Base-by-base conservation (phyloP, 495 filamentous ascomycete species). In the Apodospora peruviana region DNA sequence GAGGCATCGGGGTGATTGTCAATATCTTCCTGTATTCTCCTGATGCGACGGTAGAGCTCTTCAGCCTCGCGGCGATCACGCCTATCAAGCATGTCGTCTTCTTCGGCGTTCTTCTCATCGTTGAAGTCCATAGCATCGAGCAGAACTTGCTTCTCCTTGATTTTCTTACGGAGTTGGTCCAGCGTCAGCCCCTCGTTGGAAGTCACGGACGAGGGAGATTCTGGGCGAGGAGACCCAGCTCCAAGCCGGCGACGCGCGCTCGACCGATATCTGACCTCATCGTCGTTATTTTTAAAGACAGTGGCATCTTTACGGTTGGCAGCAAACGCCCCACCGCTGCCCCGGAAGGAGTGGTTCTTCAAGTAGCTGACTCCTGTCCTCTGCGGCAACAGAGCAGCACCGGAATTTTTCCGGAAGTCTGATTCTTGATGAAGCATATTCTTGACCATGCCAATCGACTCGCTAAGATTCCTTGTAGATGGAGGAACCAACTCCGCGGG, bases 41-140 rank as follows among this genome's bases (percentile, higher is more conserved):
- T 79, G 53, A 97, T 90, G 17, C 93, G 85, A 35, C 88, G 81
- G 68, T 96, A 96, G 4, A 99, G 80, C 53, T 95, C 91, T 49
- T 97, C 94, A 17, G 90, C 88, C 53, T 96, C 94, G 20, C 88
- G 84, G 45, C 90, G 81, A 65, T 99, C 94, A 47, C 85, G 81
- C 39, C 93, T 83, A 59, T 97, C 94, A 21, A 96, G 77, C 17
- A 84, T 84, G 51, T 96, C 93, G 53, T 97, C 93, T 63, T 96
- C 87, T 57, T 97, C 94, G 2, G 80, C 82, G 40, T 80, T 77
- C 61, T 87, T 88, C 67, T 96, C 91, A 55, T 97, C 94, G 57
- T 90, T 86, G 66, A 96, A 96, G 60, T 99, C 94, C 64, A 95
- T 90, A 2, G 94, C 93, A 64, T 97, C 91, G n/a, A 99, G 76